A percentile compares a stretch with the other conserved stretches of the same genome.
Conservation (phyloP, 768 basidiomycete genomes). For the Russula ochroleuca region DNA sequence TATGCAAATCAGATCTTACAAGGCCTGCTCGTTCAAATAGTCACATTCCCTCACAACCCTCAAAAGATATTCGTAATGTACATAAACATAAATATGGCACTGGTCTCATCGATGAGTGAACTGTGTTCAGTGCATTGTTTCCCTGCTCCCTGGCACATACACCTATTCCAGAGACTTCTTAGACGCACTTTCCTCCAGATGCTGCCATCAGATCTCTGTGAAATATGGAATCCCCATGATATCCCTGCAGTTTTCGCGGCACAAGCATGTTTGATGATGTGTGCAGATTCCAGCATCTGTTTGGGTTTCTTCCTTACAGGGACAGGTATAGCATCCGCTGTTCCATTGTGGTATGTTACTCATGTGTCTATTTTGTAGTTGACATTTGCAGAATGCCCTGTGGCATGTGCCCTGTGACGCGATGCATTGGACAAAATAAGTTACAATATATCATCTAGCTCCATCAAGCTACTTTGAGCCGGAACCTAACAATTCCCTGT, state of each 20-base stretch:
- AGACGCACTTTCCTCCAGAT: constrained; percentile 42
- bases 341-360: no score
- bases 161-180: constrained; percentile 12
- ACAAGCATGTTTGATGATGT: constrained; percentile 32
- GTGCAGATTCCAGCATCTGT: no score
- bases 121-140: no score
- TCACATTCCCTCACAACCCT: constrained; percentile 28
- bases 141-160: constrained; percentile 11
- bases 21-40: constrained; percentile 34
- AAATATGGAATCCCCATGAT: constrained; percentile 77
- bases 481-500: no score
- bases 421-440: no score
- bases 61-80: constrained; percentile 39
- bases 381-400: no score
- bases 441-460: no score
- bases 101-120: constrained; percentile 68
- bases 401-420: no score
- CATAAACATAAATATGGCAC: constrained; percentile 64
- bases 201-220: constrained; percentile 72
- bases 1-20: constrained; percentile 37
- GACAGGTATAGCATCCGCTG: no score
- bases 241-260: constrained; percentile 56
- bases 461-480: no score
- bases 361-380: no score
- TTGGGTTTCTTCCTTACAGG: no score